Percentiles rank a stretch among this genome's conserved stretches.
Conservation (phyloP, 2,329 filamentous ascomycete species). For the Talaromyces sp. region DNA sequence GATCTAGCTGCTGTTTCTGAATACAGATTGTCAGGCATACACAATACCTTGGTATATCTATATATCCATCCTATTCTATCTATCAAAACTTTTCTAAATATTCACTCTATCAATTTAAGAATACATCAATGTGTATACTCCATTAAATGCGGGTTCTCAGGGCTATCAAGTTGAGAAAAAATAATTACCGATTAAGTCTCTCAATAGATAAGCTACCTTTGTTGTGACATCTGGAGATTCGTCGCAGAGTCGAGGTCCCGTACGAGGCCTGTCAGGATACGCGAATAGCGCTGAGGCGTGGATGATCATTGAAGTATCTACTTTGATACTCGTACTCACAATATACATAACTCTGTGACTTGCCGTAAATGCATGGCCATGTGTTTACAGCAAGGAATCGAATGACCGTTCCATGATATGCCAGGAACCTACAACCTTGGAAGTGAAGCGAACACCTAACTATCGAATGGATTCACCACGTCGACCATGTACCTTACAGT, state of each 20-base stretch:
- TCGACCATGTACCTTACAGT: neutral
- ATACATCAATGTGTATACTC: neutral
- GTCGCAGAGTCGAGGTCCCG: neutral
- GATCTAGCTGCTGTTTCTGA: neutral
- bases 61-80: neutral
- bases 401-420: neutral
- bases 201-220: neutral
- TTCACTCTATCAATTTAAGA: neutral
- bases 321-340: neutral
- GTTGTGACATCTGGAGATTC: too few species aligned
- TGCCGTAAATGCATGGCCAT: neutral
- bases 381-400: neutral
- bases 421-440: neutral
- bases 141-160: neutral
- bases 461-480: neutral
- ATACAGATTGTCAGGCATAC: neutral
- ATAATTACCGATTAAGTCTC: neutral
- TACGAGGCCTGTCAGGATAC: neutral
- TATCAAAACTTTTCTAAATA: neutral
- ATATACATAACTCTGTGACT: neutral
- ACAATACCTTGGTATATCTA: neutral
- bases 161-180: neutral
- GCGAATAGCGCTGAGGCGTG: neutral
- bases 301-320: neutral
- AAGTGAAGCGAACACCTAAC: neutral